Base-by-base conservation (phyloP, 2,329 filamentous ascomycete genomes). In the Fusarium lyarnte region DNA sequence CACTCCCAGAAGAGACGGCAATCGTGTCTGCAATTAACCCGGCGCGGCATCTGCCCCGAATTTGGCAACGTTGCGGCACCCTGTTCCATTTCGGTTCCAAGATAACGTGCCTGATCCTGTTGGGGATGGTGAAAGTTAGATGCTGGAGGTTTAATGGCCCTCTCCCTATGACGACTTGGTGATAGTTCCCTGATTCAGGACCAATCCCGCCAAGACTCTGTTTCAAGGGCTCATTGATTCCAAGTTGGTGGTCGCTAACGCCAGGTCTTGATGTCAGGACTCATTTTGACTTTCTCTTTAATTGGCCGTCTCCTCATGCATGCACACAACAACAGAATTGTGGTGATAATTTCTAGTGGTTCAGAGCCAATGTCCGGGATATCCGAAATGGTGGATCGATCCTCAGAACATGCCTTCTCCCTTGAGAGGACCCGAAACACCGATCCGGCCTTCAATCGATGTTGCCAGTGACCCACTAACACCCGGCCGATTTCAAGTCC, bases 331-430 rank as follows among this genome's bases (percentile, higher is more conserved):
- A 27, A 13, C 54, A 43, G 23, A 27, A 19, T 41, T 36, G 38
- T 38, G 41, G 27, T 31, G 33, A 62, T 45, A 45, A 38, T 62
- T 19, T 38, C 36, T 27, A 66, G 25, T 62, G 42, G 42, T 41
- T 42, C 31, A 38, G 52, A 51, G 51, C 49, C 36, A 52, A 62
- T 51, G 39, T 59, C 70, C 70, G 70, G 67, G 17, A 55, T 58
- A 73, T 74, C 70, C 70, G 70, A 72, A 60, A 47, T 23, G 41
- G 58, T 73, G 66, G 70, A 63, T 73, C 70, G 70, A 73, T 71
- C 45, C 52, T 53, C 46, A 55, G 23, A 39, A 49, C 31, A 58
- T 53, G 58, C 46, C 45, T 51, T 58, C 42, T 35, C 57, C 63
- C 33, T 66, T 58, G 38, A 62, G 61, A 60, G 59, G 52, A 58